These are phyloP conservation scores for Pseudogymnoascus sp. DNA, from an alignment of 2,329 filamentous ascomycete species.

Conservation along the genomic window DNA sequence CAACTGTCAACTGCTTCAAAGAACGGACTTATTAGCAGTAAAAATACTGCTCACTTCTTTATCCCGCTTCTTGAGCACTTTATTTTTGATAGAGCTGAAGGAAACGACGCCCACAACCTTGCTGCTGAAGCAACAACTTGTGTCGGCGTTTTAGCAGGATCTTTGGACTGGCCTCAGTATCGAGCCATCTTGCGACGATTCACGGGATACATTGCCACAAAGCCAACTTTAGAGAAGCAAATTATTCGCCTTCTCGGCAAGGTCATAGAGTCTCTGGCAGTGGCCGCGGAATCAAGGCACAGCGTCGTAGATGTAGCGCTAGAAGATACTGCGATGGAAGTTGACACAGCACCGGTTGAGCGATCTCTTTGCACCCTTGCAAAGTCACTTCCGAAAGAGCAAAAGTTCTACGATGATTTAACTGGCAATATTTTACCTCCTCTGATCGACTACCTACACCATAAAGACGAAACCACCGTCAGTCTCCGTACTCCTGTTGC, in stretches of 20 bases:
- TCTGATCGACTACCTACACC: conserved; percentile 75
- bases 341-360: conserved; percentile 29
- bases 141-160: conserved; percentile 65
- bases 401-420: conserved; percentile 65
- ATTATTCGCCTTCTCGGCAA: conserved; percentile 74
- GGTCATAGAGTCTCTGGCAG: conserved; percentile 67
- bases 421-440: conserved; percentile 68
- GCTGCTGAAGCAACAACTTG: conserved; percentile 79
- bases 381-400: conserved; percentile 55
- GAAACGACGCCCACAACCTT: conserved; percentile 71
- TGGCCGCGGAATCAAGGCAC: conserved; percentile 36
- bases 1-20: conserved; percentile 63
- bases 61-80: conserved; percentile 92
- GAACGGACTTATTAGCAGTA: conserved; percentile 57
- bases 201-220: conserved; percentile 70
- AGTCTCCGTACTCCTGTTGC: conserved; percentile 87
- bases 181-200: conserved; percentile 77
- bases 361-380: conserved; percentile 40
- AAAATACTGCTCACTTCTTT: conserved; percentile 78
- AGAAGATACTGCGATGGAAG: conserved; percentile 32
- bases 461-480: conserved; percentile 91
- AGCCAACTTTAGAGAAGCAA: conserved; percentile 76
- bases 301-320: conserved; percentile 24
- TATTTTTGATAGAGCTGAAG: conserved; percentile 70
- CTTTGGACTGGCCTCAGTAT: conserved; percentile 85